Evolutionary conservation across 768 basidiomycete species (phyloP).

Genomic region (Candolleomyces eurysporus): DNA sequence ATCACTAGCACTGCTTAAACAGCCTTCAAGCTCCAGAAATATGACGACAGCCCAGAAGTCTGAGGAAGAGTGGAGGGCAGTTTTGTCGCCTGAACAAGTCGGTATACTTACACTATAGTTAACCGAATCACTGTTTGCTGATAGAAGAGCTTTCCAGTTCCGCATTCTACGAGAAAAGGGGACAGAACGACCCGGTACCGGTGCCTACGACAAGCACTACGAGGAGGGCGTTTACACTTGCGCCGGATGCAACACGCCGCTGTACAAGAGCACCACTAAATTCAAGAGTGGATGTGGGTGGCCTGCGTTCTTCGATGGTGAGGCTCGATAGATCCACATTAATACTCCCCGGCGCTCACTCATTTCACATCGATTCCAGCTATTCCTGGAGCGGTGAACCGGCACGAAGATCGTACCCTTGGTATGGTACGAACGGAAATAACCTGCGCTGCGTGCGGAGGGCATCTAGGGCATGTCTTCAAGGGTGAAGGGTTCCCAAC

Average conservation of each 20-base stretch:
- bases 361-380: constrained; percentile 39
- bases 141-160: constrained; percentile 66
- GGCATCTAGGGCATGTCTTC: constrained; percentile 95
- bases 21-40: constrained; percentile 16
- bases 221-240: constrained; percentile 73
- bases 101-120: constrained; percentile 9
- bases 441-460: constrained; percentile 85
- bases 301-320: constrained; percentile 97
- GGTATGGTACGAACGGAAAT: constrained; percentile 83
- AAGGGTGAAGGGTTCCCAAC: constrained; percentile 83
- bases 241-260: constrained; percentile 74
- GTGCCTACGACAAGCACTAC: constrained; percentile 72
- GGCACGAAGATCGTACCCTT: constrained; percentile 67
- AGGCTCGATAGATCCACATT: background rate
- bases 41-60: constrained; percentile 47
- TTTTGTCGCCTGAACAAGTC: constrained; percentile 82
- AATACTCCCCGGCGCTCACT: background rate
- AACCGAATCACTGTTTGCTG: background rate
- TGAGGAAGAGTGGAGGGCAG: constrained; percentile 81
- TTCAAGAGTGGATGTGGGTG: constrained; percentile 95
- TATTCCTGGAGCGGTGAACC: constrained; percentile 82
- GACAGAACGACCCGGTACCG: constrained; percentile 76
- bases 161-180: constrained; percentile 69
- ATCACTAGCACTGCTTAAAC: too few species aligned
- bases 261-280: constrained; percentile 89